A percentile compares a stretch with the other conserved stretches of the same genome.
Conservation (phyloP, 805 yeast species). For the Tetrapisispora phaffii region DNA sequence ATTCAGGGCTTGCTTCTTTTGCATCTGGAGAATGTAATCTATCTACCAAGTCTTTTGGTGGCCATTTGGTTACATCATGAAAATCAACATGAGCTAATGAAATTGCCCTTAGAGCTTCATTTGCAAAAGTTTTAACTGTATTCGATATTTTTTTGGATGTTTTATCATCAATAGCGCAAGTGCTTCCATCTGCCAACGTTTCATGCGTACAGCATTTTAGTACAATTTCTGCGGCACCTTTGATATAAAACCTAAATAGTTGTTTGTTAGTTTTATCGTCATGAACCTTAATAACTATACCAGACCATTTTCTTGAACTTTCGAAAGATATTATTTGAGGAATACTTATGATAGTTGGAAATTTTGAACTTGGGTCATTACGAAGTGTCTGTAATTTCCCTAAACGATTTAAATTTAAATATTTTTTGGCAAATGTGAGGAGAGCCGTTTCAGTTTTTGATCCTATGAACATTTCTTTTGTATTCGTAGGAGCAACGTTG, state of each 20-base stretch:
- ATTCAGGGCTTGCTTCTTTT: constrained; percentile 33
- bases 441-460: constrained; percentile 93
- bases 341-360: constrained; percentile 31
- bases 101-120: constrained; percentile 75
- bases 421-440: constrained; percentile 52
- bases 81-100: constrained; percentile 79
- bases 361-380: constrained; percentile 17
- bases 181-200: constrained; percentile 26
- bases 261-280: constrained; percentile 13
- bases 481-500: constrained; percentile 4
- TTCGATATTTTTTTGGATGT: constrained; percentile 31
- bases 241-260: constrained; percentile 52
- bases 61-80: constrained; percentile 44
- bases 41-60: constrained; percentile 43
- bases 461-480: constrained; percentile 64
- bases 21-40: constrained; percentile 25
- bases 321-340: constrained; percentile 84
- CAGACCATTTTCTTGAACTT: constrained; percentile 88
- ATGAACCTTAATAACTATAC: constrained; percentile 49
- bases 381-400: constrained; percentile 39
- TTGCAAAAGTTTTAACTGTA: constrained; percentile 52
- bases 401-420: constrained; percentile 37
- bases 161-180: constrained; percentile 11
- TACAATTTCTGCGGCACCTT: constrained; percentile 93
- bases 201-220: constrained; percentile 46